A percentile compares a stretch with the other conserved stretches of the same genome.
phyloP scores from a whole-genome alignment of 163 green algal genomes.

The Chloroidium sp. region DNA sequence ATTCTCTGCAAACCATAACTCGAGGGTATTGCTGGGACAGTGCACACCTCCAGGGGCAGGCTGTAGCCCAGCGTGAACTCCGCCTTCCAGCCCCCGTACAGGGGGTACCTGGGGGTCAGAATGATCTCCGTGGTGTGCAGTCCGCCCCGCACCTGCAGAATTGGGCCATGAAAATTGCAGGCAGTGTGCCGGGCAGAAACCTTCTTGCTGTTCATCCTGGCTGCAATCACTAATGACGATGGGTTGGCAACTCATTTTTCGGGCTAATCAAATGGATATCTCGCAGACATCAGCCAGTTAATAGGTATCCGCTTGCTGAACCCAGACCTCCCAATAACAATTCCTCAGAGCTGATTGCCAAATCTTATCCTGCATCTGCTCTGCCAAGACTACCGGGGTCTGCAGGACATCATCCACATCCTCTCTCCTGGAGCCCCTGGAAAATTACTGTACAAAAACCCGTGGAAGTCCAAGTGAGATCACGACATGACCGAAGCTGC shows the following conservation, averaged over 20 bases:
- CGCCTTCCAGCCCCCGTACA: conserved; percentile 79
- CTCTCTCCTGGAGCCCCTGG: background rate
- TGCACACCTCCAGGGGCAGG: conserved; percentile 41
- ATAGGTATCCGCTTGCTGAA: no score
- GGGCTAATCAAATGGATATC: no score
- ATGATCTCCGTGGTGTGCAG: background rate
- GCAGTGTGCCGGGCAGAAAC: no score
- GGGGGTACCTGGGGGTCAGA: conserved; percentile 66
- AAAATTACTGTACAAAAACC: background rate
- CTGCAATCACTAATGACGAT: no score
- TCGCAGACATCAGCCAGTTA: no score
- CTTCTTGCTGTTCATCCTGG: no score
- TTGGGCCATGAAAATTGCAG: no score
- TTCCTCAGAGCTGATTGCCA: no score
- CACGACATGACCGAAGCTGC: conserved; percentile 2
- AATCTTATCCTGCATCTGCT: background rate
- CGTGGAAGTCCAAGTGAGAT: background rate
- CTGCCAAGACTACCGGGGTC: background rate
- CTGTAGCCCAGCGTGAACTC: conserved; percentile 78
- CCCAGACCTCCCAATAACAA: no score
- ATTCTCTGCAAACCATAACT: no score
- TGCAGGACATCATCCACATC: background rate
- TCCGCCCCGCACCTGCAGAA: background rate
- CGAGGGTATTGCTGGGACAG: no score
- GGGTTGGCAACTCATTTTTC: no score